These are phyloP conservation scores for Phoma sp. DNA, from an alignment of 2,329 filamentous ascomycete species.

Conservation along the genomic window DNA sequence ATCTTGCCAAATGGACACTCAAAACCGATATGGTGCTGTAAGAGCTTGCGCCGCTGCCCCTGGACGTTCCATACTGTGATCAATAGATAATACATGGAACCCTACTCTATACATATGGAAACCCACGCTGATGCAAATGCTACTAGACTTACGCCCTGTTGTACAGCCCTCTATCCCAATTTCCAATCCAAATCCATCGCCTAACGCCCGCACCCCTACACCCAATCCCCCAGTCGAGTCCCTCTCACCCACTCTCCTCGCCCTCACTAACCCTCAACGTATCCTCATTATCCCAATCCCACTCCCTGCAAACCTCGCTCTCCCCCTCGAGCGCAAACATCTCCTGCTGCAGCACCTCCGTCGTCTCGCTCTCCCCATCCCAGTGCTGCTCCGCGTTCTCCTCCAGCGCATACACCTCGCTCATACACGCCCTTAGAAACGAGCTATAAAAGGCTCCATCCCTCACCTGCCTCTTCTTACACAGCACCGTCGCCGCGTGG, in stretches of 20 bases:
- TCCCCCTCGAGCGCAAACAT: constrained; percentile 18
- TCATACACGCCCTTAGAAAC: constrained; percentile 18
- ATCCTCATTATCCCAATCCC: constrained; percentile 20
- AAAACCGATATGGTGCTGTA: too few species aligned
- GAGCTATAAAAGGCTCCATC: constrained; percentile 16
- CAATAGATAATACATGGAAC: too few species aligned
- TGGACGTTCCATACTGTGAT: too few species aligned
- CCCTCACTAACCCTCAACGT: constrained; percentile 17
- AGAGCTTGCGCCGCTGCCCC: too few species aligned
- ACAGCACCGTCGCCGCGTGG: neutral
- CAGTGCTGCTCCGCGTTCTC: constrained; percentile 11
- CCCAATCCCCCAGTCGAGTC: too few species aligned
- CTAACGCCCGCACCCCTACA: too few species aligned
- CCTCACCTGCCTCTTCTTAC: constrained; percentile 8
- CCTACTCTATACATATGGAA: too few species aligned
- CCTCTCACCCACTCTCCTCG: constrained; percentile 12
- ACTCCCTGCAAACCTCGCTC: constrained; percentile 12
- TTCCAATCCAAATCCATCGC: too few species aligned
- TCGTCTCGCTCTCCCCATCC: constrained; percentile 20
- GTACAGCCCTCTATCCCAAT: too few species aligned
- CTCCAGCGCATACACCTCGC: constrained; percentile 18
- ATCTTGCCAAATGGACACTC: too few species aligned
- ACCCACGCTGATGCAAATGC: too few species aligned
- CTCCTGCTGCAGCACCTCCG: constrained; percentile 15
- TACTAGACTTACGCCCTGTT: too few species aligned